Evolutionary conservation across 331 rosid genomes (phyloP).

Genomic region (Saraca asoca): DNA sequence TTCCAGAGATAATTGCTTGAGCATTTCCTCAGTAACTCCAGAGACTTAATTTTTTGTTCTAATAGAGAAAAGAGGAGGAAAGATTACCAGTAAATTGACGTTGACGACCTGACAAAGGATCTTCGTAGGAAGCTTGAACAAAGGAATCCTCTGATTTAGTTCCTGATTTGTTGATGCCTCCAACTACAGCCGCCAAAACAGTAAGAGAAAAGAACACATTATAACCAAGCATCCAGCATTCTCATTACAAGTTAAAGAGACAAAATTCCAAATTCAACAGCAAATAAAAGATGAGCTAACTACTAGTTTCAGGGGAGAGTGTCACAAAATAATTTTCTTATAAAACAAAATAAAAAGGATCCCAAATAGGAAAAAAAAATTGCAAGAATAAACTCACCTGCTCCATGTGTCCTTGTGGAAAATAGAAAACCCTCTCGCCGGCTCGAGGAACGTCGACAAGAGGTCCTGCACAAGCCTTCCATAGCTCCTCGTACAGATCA

Average conservation of each 20-base stretch:
- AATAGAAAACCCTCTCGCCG: constrained; percentile 71
- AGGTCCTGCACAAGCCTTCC: constrained; percentile 94
- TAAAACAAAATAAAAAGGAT: constrained; percentile 29
- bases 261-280: background rate
- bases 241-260: background rate
- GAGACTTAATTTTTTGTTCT: constrained; percentile 8
- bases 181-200: constrained; percentile 50
- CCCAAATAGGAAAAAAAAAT: constrained; percentile 12
- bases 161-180: constrained; percentile 85
- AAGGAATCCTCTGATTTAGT: constrained; percentile 67
- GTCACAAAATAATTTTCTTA: background rate
- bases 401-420: constrained; percentile 97
- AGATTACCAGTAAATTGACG: constrained; percentile 60
- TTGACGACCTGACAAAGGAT: constrained; percentile 68
- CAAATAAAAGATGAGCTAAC: background rate
- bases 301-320: background rate
- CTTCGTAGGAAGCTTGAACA: constrained; percentile 69
- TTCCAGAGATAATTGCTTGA: constrained; percentile 1
- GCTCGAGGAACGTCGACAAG: constrained; percentile 77
- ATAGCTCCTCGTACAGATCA: constrained; percentile 68
- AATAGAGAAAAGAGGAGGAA: background rate
- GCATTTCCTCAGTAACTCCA: constrained; percentile 32
- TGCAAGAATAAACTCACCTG: constrained; percentile 49
- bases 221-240: constrained; percentile 9
- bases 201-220: constrained; percentile 16